Evolutionary conservation across 768 basidiomycete genomes (phyloP), one percentile per base, ranked within the genome.

Genomic region (Suillus fuscotomentosus): DNA sequence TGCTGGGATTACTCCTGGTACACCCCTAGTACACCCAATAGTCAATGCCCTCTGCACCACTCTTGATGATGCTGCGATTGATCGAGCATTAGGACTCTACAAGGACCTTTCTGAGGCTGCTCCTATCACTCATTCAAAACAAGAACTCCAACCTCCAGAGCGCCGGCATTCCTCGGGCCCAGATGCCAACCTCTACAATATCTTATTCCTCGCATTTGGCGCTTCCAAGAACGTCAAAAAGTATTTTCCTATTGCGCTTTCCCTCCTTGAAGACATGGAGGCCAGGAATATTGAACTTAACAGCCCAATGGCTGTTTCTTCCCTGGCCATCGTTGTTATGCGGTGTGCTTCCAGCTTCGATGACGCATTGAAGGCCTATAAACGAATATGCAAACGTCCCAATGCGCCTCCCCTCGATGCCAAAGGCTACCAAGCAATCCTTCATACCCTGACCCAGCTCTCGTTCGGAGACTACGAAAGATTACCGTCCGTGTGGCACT

Each of bases 221-320:
- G 75, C 76, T 56, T 75, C 80, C 3, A 81, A 85, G 31, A 78
- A 86, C 57, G 69, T 77, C n/a, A 65, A 73, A 62, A 84, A 83
- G 64, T 85, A 87, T 67, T 77, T 81, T 64, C 77, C 81, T 5
- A 72, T 81, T 8, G 82, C 84, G 0, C 68, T 82, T 42, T 73
- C 79, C 10, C 78, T 95, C 31, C 68, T 93, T 20, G 79, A 84
- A 45, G 91, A 94, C 67, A 91, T 95, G 86, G 79, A 85, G 50
- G 62, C 69, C 4, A 83, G 85, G 41, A 72, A 78, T 5, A 71
- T 92, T 27, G 70, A 80, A 0, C 70, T 80, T 68, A 75, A 83
- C 62, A 77, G 82, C 63, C 81, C 80, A 42, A 70, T 81, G 67
- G 79, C 83, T 22, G 70, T 78, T 14, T 79, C 85, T 5, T 83